Conservation (phyloP, 352 stramenopile species). For the Phytopythium vexans region DNA sequence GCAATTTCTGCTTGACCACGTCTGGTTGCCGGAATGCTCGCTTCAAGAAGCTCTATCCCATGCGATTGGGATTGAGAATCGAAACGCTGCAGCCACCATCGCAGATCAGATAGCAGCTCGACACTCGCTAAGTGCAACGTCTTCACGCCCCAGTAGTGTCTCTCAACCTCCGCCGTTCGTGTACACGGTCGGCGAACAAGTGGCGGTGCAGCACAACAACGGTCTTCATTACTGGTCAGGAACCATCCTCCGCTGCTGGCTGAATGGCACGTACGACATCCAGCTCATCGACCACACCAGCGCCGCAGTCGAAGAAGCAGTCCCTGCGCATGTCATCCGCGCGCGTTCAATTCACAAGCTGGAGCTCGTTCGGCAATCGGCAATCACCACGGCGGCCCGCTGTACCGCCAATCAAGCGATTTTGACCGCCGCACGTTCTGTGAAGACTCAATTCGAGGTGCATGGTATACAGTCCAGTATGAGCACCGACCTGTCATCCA, state of each 20-base stretch:
- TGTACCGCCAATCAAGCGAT: not conserved
- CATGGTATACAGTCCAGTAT: not conserved
- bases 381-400: not conserved
- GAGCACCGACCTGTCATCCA: not conserved
- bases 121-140: not conserved
- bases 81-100: slow-evolving; percentile 5
- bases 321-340: not conserved
- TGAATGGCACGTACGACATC: slow-evolving; percentile 23
- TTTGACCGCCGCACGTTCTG: not conserved
- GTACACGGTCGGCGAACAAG: slow-evolving; percentile 7
- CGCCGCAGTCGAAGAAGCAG: not conserved
- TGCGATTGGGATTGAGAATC: not conserved
- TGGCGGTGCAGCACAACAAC: slow-evolving; percentile 1
- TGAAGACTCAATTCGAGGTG: not conserved
- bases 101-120: slow-evolving; percentile 1
- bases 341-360: not conserved
- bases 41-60: slow-evolving; percentile 14
- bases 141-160: not conserved
- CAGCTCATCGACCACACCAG: slow-evolving; percentile 2
- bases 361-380: not conserved
- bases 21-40: slow-evolving; percentile 11
- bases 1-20: slow-evolving; percentile 16
- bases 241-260: slow-evolving; percentile 12
- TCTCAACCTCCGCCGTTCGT: not conserved
- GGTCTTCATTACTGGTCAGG: slow-evolving; percentile 9